Percentiles rank a stretch among this genome's conserved stretches.
Evolutionary conservation across 306 rosid species (phyloP).

Genomic region (Vigna nakashimae): DNA sequence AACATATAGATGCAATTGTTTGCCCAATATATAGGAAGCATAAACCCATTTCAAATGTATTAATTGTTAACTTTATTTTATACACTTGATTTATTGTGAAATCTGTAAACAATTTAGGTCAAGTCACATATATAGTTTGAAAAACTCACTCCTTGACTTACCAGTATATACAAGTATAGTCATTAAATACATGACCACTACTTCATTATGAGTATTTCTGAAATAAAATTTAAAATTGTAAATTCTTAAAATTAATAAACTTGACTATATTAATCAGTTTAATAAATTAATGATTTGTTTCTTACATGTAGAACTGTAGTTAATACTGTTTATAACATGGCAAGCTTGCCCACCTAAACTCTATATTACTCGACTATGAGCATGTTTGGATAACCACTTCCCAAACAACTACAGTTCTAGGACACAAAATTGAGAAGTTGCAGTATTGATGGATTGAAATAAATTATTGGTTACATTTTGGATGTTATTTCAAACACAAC

Average conservation of each 20-base stretch:
- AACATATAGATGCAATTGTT: not conserved
- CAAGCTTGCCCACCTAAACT: conserved; percentile 11
- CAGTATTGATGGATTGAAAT: too few relatives aligned
- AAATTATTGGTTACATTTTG: too few relatives aligned
- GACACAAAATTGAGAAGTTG: too few relatives aligned
- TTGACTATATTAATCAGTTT: not conserved
- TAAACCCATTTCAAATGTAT: not conserved
- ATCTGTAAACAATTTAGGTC: not conserved
- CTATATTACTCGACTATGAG: not conserved
- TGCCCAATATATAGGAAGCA: not conserved
- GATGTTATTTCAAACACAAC: too few relatives aligned
- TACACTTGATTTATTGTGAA: not conserved
- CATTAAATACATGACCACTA: not conserved
- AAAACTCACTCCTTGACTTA: not conserved
- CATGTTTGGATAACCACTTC: too few relatives aligned
- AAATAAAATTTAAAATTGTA: not conserved
- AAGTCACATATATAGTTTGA: not conserved
- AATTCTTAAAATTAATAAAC: not conserved
- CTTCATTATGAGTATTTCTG: not conserved
- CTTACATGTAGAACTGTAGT: not conserved
- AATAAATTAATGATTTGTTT: not conserved
- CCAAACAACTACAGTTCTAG: too few relatives aligned
- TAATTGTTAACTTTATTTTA: not conserved
- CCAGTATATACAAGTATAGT: not conserved
- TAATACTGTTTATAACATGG: not conserved